Evolutionary conservation across 495 filamentous ascomycete genomes (phyloP).

Genomic region (Copromyces sp.): DNA sequence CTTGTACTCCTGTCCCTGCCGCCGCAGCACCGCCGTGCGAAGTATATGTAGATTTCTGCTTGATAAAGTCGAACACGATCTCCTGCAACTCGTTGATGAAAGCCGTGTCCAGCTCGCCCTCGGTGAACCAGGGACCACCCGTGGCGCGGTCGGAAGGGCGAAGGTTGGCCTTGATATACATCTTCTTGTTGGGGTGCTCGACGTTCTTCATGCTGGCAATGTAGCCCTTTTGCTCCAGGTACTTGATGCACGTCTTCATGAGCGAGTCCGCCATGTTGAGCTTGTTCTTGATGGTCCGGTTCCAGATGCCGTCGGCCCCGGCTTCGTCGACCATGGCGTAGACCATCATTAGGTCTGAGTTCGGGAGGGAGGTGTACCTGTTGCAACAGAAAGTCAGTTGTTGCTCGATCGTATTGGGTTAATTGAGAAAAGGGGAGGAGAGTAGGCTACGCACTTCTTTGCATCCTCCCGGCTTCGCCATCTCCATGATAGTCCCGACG

Average conservation of each 20-base stretch:
- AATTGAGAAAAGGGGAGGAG: neutral
- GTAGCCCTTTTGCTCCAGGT: constrained; percentile 54
- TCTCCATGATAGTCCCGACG: constrained; percentile 52
- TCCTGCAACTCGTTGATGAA: constrained; percentile 66
- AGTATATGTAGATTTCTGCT: constrained; percentile 54
- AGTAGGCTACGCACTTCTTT: constrained; percentile 45
- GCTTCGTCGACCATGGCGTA: constrained; percentile 79
- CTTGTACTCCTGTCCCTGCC: constrained; percentile 3
- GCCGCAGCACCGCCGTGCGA: neutral
- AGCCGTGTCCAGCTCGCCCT: constrained; percentile 64
- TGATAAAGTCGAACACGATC: constrained; percentile 61
- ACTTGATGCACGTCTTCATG: constrained; percentile 64
- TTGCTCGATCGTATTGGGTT: neutral
- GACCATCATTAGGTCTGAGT: constrained; percentile 63
- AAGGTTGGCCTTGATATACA: constrained; percentile 72
- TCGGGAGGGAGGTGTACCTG: constrained; percentile 55
- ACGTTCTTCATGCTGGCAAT: constrained; percentile 51
- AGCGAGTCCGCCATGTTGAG: constrained; percentile 71
- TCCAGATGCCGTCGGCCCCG: constrained; percentile 77
- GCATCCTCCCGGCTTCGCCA: constrained; percentile 58
- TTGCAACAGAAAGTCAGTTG: neutral
- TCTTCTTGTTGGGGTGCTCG: constrained; percentile 58
- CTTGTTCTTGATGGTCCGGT: constrained; percentile 61
- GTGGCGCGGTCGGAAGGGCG: constrained; percentile 78
- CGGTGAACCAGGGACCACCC: constrained; percentile 87